Percentiles rank a stretch among this genome's conserved stretches.
These are phyloP conservation scores for Cyclostephanos tholiformis DNA, from an alignment of 108 stramenopile genomes.

Conservation along the genomic window DNA sequence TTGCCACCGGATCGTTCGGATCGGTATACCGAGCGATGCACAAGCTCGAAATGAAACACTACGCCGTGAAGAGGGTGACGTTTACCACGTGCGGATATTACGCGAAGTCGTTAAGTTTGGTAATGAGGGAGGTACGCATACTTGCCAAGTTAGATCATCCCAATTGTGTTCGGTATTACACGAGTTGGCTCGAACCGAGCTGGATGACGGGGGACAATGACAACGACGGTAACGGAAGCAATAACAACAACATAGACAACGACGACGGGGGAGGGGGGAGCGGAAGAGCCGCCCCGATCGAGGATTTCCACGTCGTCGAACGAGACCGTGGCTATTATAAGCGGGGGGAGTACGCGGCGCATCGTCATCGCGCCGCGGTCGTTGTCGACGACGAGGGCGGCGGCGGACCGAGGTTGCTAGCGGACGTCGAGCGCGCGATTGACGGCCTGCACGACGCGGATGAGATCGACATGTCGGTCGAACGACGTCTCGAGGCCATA, in stretches of 20 bases:
- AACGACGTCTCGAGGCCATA: conserved; percentile 44
- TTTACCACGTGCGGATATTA: conserved; percentile 83
- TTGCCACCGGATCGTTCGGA: conserved; percentile 89
- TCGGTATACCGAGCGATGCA: conserved; percentile 84
- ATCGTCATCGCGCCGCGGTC: background rate
- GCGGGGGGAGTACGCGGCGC: background rate
- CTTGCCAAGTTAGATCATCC: conserved; percentile 87
- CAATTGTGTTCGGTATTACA: conserved; percentile 93
- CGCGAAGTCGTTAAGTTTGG: conserved; percentile 62
- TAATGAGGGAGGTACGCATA: conserved; percentile 88
- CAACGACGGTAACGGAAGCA: background rate
- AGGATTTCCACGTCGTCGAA: background rate
- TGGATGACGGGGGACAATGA: conserved; percentile 78
- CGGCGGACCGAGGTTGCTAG: conserved; percentile 31
- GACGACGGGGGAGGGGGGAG: conserved; percentile 16
- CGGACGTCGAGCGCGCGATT: conserved; percentile 39
- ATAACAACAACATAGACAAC: conserved; percentile 6
- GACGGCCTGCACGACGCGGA: conserved; percentile 36
- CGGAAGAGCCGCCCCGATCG: background rate
- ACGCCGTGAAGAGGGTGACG: conserved; percentile 80
- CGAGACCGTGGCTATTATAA: too few relatives aligned
- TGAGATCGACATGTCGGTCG: conserved; percentile 31
- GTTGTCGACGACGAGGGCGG: background rate
- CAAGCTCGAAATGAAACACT: conserved; percentile 79
- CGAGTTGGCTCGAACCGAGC: conserved; percentile 90